phyloP scores from a whole-genome alignment of 2,329 filamentous ascomycete genomes.

The Passalora sequoiae region DNA sequence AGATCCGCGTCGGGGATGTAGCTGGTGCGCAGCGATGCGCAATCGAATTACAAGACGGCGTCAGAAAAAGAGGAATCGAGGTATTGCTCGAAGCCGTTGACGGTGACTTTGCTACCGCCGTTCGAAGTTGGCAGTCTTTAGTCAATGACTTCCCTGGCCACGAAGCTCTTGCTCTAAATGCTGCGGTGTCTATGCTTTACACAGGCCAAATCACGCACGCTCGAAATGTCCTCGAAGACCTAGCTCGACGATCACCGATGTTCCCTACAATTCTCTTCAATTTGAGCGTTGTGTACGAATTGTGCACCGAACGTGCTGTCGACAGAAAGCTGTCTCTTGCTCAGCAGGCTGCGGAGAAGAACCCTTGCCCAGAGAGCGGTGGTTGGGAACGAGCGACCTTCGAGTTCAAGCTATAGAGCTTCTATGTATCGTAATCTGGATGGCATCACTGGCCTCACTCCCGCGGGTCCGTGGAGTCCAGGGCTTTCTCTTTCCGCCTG shows the following conservation, averaged over 20 bases:
- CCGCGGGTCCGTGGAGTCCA: no score
- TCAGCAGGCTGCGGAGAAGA: conserved; percentile 19
- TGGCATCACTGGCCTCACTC: no score
- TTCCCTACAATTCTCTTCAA: conserved; percentile 86
- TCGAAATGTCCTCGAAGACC: conserved; percentile 58
- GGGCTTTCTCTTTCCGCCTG: no score
- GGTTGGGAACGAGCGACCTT: conserved; percentile 30
- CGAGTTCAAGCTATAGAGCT: conserved; percentile 31
- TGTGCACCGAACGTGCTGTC: conserved; percentile 73
- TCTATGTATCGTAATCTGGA: no score
- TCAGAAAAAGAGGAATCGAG: conserved; percentile 46
- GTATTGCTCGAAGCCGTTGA: conserved; percentile 76
- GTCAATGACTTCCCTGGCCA: conserved; percentile 47
- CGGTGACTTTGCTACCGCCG: conserved; percentile 62
- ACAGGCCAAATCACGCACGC: conserved; percentile 70
- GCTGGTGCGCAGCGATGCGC: conserved; percentile 34
- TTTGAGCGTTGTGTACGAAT: conserved; percentile 82
- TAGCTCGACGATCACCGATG: conserved; percentile 58
- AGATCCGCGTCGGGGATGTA: conserved; percentile 73
- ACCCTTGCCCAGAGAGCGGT: conserved; percentile 20
- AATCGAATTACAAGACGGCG: conserved; percentile 17
- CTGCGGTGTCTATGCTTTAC: conserved; percentile 80
- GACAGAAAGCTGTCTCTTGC: conserved; percentile 66
- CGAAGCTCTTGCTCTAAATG: conserved; percentile 73
- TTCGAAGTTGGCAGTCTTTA: conserved; percentile 55